Conservation (phyloP, 768 basidiomycete genomes). For the Psilocybe cubensis region DNA sequence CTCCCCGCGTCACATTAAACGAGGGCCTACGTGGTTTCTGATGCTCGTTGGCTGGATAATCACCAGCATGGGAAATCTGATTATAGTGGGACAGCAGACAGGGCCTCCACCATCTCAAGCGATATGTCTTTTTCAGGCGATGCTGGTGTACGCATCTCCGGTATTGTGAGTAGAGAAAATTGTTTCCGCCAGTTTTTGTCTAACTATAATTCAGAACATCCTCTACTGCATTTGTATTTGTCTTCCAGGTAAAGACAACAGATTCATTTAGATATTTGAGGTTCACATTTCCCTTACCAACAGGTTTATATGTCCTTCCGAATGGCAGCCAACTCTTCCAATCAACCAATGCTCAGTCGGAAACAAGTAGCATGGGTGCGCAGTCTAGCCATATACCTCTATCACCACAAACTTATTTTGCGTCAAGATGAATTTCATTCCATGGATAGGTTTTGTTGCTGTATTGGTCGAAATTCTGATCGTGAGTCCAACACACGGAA, state of each 20-base stretch:
- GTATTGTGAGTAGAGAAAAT: constrained; percentile 9
- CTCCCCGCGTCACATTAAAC: constrained; percentile 7
- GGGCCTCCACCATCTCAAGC: constrained; percentile 2
- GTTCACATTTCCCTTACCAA: too few species aligned
- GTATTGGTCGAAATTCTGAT: constrained; percentile 10
- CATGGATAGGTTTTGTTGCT: neutral
- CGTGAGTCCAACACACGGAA: neutral
- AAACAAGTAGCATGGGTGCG: neutral
- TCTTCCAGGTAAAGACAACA: neutral
- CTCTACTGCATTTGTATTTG: neutral
- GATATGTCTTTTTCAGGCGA: constrained; percentile 16
- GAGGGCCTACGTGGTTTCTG: constrained; percentile 16
- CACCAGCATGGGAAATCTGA: constrained; percentile 6
- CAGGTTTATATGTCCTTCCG: constrained; percentile 6
- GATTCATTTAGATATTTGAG: neutral
- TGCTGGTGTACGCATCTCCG: constrained; percentile 15
- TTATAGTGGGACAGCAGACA: constrained; percentile 15
- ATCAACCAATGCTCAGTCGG: neutral
- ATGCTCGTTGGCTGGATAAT: constrained; percentile 11
- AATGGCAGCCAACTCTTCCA: neutral
- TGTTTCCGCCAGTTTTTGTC: neutral
- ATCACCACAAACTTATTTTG: too few species aligned
- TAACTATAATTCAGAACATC: neutral
- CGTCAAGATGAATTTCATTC: constrained; percentile 10
- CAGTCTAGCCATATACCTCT: neutral